Evolutionary conservation across 1,139 yeast species (phyloP).

Genomic region (Debaryomycetaceae sp.): DNA sequence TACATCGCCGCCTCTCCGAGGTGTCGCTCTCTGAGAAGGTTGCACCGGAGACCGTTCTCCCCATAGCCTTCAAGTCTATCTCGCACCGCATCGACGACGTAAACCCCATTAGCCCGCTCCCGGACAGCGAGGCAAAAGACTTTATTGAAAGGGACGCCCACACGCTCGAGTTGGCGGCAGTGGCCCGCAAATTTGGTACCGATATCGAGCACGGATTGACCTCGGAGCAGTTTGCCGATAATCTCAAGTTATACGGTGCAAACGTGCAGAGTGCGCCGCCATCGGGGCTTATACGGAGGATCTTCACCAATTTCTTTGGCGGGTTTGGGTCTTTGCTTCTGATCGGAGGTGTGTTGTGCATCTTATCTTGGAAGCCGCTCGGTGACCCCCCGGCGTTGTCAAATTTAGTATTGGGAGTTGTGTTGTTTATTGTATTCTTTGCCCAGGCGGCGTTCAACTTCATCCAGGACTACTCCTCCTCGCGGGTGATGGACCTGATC

Average conservation of each 20-base stretch:
- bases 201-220: conserved; percentile 17
- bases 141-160: conserved; percentile 25
- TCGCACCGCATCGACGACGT: conserved; percentile 32
- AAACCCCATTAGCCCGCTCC: conserved; percentile 4
- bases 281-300: conserved; percentile 25
- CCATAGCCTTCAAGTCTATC: conserved; percentile 33
- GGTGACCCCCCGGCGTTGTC: conserved; percentile 48
- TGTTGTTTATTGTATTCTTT: conserved; percentile 40
- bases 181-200: conserved; percentile 20
- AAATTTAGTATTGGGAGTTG: conserved; percentile 43
- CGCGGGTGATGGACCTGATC: conserved; percentile 48
- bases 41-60: conserved; percentile 27
- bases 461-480: conserved; percentile 46
- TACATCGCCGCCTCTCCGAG: conserved; percentile 9
- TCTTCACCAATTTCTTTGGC: conserved; percentile 42
- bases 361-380: conserved; percentile 47
- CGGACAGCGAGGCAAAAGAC: conserved; percentile 9
- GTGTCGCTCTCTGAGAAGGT: conserved; percentile 14
- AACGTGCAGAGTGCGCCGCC: conserved; percentile 39
- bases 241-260: conserved; percentile 25
- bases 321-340: conserved; percentile 47
- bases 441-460: conserved; percentile 47
- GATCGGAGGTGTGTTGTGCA: conserved; percentile 42
- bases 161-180: conserved; percentile 16
- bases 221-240: conserved; percentile 12